Percentiles rank a stretch among this genome's conserved stretches.
phyloP scores from a whole-genome alignment of 331 rosid species.

The Quercus phellos region DNA sequence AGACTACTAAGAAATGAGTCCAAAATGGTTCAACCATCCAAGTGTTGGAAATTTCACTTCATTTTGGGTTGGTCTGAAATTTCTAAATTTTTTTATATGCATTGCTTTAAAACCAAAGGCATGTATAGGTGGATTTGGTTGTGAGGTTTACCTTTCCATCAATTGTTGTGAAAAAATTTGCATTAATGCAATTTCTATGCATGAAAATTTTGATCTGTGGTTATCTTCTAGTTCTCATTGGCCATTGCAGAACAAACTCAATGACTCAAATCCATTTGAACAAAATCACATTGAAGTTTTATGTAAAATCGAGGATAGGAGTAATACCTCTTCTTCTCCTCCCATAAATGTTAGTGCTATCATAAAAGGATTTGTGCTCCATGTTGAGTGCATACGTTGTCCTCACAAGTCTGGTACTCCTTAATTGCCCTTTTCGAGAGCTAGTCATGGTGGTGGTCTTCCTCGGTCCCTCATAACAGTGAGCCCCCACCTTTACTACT shows the following conservation, averaged over 20 bases:
- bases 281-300: slow-evolving; percentile 21
- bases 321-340: no score
- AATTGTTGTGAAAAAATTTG: slow-evolving; percentile 12
- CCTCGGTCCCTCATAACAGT: no score
- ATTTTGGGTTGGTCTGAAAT: slow-evolving; percentile 17
- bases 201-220: slow-evolving; percentile 21
- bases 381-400: no score
- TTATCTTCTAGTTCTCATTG: slow-evolving; percentile 3
- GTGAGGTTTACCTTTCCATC: slow-evolving; percentile 20
- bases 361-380: no score
- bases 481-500: no score
- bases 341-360: no score
- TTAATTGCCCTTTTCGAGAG: no score
- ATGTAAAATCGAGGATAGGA: no score
- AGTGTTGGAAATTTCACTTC: slow-evolving; percentile 15
- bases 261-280: slow-evolving; percentile 21
- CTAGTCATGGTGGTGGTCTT: no score
- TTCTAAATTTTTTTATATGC: slow-evolving; percentile 20
- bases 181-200: no score
- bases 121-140: slow-evolving; percentile 3
- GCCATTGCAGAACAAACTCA: slow-evolving; percentile 12
- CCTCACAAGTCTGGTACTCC: no score
- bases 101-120: slow-evolving; percentile 17
- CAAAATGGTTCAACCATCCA: slow-evolving; percentile 3
- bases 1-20: slow-evolving; percentile 14